phyloP scores from a whole-genome alignment of 768 basidiomycete genomes.

The Auricularia heimuer region DNA sequence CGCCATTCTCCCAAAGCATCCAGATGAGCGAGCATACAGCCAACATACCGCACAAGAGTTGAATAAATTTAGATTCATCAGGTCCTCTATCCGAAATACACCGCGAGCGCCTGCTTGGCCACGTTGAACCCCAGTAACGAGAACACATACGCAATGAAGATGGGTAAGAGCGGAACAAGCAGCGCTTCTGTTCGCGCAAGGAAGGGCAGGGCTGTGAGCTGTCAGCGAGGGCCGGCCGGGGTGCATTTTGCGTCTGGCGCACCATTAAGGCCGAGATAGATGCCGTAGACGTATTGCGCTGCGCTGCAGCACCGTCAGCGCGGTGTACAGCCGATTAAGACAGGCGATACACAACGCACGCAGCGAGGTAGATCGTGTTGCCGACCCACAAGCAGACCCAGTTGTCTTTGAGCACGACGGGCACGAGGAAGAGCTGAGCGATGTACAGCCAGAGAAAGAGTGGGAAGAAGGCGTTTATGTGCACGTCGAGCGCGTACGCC shows the following conservation, averaged over 20 bases:
- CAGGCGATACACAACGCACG: conserved; percentile 35
- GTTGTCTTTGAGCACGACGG: conserved; percentile 70
- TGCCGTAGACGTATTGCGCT: conserved; percentile 84
- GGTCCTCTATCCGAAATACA: conserved; percentile 55
- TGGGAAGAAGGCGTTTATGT: conserved; percentile 95
- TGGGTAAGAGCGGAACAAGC: conserved; percentile 79
- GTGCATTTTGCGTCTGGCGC: conserved; percentile 16
- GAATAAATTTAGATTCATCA: neutral
- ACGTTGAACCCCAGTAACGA: conserved; percentile 89
- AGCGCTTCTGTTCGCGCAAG: conserved; percentile 82
- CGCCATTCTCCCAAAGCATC: too few relatives aligned
- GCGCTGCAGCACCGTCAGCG: conserved; percentile 35
- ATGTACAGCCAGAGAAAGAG: conserved; percentile 84
- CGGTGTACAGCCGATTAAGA: neutral
- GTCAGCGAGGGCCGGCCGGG: neutral
- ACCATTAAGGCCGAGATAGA: conserved; percentile 82
- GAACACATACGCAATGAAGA: conserved; percentile 77
- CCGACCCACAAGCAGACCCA: conserved; percentile 95
- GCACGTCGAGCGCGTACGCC: conserved; percentile 95
- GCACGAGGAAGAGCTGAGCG: conserved; percentile 77
- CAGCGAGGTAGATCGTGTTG: conserved; percentile 84
- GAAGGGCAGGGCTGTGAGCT: conserved; percentile 73
- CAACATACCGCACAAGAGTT: neutral
- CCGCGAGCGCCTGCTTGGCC: conserved; percentile 65
- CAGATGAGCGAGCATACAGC: too few relatives aligned